phyloP scores from a whole-genome alignment of 148 eudicot genomes.

The Arctostaphylos glauca region DNA sequence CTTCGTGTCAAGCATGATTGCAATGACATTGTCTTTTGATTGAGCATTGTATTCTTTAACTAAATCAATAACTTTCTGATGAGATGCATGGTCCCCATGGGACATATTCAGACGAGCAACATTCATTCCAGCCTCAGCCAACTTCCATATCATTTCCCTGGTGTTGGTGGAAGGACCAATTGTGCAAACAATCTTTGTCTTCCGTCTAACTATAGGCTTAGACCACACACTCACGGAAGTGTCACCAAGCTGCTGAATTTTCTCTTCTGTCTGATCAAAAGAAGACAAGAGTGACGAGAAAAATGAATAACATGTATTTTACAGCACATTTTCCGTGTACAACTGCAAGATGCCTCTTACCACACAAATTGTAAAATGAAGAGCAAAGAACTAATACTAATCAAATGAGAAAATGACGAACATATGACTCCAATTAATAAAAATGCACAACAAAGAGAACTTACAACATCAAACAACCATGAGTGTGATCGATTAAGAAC shows the following conservation, averaged over 20 bases:
- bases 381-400: no score
- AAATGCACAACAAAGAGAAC: neutral
- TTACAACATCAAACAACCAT: neutral
- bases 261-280: slow-evolving; percentile 45
- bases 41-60: slow-evolving; percentile 95
- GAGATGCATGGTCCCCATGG: slow-evolving; percentile 98
- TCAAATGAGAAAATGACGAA: no score
- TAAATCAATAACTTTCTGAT: slow-evolving; percentile 91
- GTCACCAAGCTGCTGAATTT: slow-evolving; percentile 45
- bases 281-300: slow-evolving; percentile 10
- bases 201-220: slow-evolving; percentile 69
- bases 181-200: slow-evolving; percentile 94
- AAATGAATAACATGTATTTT: neutral
- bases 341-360: neutral
- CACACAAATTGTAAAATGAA: neutral
- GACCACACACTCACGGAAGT: slow-evolving; percentile 58
- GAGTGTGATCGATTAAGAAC: neutral
- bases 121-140: slow-evolving; percentile 98
- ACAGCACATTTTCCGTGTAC: neutral
- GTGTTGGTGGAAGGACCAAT: slow-evolving; percentile 96
- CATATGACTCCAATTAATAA: no score
- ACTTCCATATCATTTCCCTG: slow-evolving; percentile 92
- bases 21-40: slow-evolving; percentile 87
- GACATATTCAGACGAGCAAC: slow-evolving; percentile 97
- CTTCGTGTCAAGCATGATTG: slow-evolving; percentile 98